Evolutionary conservation across 106 monocot genomes (phyloP), one percentile per base, ranked within the genome.

Genomic region (Amphibolis antarctica): DNA sequence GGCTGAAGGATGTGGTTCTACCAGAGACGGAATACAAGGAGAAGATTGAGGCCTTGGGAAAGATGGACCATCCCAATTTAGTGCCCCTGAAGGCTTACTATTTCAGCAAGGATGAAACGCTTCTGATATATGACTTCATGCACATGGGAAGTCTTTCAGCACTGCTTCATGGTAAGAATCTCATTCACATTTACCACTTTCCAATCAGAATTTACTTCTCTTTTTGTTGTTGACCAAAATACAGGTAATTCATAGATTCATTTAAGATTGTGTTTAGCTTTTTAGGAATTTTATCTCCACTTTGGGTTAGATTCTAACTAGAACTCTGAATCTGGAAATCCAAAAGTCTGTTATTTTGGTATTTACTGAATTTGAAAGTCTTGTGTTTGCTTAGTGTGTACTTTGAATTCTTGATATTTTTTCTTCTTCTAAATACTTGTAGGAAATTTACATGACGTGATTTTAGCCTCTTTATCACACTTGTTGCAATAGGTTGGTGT

Each of bases 71-170:
- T 48, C 68, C 66, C 12, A 88, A 83, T 48, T 53, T 93, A 45
- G 82, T 88, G 29, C 69, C 75, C 0, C 66, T 88, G 9, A 60
- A 58, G 63, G 88, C 93, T 6, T 88, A 88, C 66, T 85, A 85
- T 56, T 81, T 59, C 54, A 85, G 85, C 78, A 76, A 78, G 67
- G 82, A 88, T 29, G 93, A 93, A 78, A 93, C 80, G 85, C 80
- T 93, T 47, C 72, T 93, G 0, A 82, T 93, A 9, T 93, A 85
- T 58, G 93, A 93, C 28, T 93, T 76, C 78, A 78, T 88, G 74
- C 67, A 80, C 23, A 74, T 78, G 80, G 93, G 93, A 22, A 93
- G 93, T 64, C 78, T 93, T 29, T 85, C 87, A 14, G 71, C 93
- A 15, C 77, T 85, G 43, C 66, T 93, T 14, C 93, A 93, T 60